Conservation (phyloP, 805 yeast genomes). For the Vanderwaltozyma yarrowii region DNA sequence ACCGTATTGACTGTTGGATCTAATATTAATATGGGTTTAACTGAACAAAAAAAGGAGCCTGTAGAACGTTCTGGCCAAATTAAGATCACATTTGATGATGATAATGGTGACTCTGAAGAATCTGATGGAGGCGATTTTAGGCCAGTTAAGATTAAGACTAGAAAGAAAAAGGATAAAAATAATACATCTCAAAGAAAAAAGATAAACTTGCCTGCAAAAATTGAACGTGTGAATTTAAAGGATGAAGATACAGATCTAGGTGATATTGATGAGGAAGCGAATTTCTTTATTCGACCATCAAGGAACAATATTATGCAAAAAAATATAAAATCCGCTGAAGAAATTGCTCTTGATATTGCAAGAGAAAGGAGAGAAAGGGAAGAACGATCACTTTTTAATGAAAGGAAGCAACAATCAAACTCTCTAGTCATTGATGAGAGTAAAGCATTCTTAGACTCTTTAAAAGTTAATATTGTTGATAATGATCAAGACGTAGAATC, state of each 20-base stretch:
- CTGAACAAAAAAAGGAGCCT: neutral
- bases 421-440: constrained; percentile 34
- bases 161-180: constrained; percentile 28
- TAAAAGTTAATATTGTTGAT: constrained; percentile 8
- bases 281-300: neutral
- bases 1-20: constrained; percentile 15
- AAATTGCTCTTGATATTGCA: constrained; percentile 32
- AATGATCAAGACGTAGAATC: neutral
- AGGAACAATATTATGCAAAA: constrained; percentile 16
- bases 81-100: constrained; percentile 4
- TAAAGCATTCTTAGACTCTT: constrained; percentile 18
- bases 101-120: constrained; percentile 5
- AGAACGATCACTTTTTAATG: constrained; percentile 9
- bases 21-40: constrained; percentile 3
- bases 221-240: constrained; percentile 28
- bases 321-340: constrained; percentile 6
- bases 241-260: constrained; percentile 21
- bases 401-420: neutral
- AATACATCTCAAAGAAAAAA: constrained; percentile 18
- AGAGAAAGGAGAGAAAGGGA: constrained; percentile 19
- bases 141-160: constrained; percentile 32
- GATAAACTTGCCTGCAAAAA: constrained; percentile 25
- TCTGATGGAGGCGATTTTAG: constrained; percentile 27
- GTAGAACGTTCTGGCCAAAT: constrained; percentile 9
- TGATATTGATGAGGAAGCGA: constrained; percentile 22